phyloP scores from a whole-genome alignment of 2,329 filamentous ascomycete species.

The Talaromyces funiculosus region DNA sequence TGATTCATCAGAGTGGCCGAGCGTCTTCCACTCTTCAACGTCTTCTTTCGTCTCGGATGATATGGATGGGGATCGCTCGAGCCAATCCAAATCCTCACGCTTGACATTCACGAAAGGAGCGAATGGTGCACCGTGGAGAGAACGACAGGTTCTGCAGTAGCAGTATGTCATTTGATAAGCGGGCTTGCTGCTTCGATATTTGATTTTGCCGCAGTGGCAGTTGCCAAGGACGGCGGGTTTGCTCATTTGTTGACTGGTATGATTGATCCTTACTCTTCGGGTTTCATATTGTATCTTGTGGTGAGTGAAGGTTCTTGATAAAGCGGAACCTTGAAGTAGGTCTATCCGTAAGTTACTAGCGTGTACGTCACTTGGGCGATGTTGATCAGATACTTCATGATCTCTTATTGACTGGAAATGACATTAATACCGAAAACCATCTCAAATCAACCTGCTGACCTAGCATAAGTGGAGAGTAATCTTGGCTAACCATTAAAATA shows the following conservation, averaged over 20 bases:
- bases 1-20: neutral
- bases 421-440: too few relatives aligned
- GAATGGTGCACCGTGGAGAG: neutral
- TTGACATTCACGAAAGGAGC: neutral
- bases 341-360: too few relatives aligned
- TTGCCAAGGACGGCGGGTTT: neutral
- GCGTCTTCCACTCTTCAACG: neutral
- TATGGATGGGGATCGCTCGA: neutral
- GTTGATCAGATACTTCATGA: too few relatives aligned
- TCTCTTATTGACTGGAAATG: too few relatives aligned
- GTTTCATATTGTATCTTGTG: too few relatives aligned
- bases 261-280: too few relatives aligned
- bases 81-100: neutral
- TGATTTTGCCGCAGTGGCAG: constrained; percentile 2
- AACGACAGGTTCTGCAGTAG: neutral
- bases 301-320: too few relatives aligned
- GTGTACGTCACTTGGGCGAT: too few relatives aligned
- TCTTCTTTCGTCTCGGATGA: neutral
- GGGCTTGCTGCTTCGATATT: neutral
- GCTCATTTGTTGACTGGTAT: neutral
- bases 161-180: neutral
- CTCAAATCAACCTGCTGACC: neutral
- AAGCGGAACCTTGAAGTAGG: too few relatives aligned
- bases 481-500: constrained; percentile 9
- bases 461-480: constrained; percentile 10